Base-by-base conservation (phyloP, 2,329 filamentous ascomycete species). In the Fusarium mundagurra region DNA sequence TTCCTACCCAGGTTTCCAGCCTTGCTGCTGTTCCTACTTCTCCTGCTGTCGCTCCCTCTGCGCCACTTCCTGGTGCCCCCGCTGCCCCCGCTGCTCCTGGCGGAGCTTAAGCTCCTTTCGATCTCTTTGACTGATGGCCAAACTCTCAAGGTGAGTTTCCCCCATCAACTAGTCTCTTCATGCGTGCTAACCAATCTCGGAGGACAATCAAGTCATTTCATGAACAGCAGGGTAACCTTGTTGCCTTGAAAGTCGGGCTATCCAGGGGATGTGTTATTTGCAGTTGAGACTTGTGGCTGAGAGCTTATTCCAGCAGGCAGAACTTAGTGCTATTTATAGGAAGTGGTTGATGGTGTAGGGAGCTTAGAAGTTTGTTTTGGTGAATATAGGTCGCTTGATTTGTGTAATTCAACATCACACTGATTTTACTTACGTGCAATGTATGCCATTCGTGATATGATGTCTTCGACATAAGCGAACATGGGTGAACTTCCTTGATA, bases 361-460 rank as follows among this genome's bases (percentile, higher is more conserved):
- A 4, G 20, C 9, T 39, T 10, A 11, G 53, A 55, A n/a, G 16
- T 24, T 55, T 31, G 16, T 11, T 18, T 41, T 29, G 20, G 36
- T 41, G 29, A 8, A n/a, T 10, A 55, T 31, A 55, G 20, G 12
- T 55, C 8, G 22, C 14, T 41, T n/a, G 12, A 5, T 18, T 3
- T 13, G 18, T 27, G 36, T 27, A 31, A 33, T 20, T 55, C 36
- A 41, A 24, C 36, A 41, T 41, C 13, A 8, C 14, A 31, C 20
- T 41, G 11, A 27, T 9, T n/a, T n/a, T 18, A 11, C 51, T 31
- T 41, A n/a, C 7, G 12, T 41, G 4, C 14, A 12, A 18, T 14
- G 0, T 10, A 18, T 31, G 5, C 8, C 3, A 10, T 18, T 14
- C 10, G 27, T 8, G 6, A 12, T 17, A 20, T 31, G 20, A 18